Base-by-base conservation (phyloP, 345 rosid genomes). In the Eucalyptus cloeziana region DNA sequence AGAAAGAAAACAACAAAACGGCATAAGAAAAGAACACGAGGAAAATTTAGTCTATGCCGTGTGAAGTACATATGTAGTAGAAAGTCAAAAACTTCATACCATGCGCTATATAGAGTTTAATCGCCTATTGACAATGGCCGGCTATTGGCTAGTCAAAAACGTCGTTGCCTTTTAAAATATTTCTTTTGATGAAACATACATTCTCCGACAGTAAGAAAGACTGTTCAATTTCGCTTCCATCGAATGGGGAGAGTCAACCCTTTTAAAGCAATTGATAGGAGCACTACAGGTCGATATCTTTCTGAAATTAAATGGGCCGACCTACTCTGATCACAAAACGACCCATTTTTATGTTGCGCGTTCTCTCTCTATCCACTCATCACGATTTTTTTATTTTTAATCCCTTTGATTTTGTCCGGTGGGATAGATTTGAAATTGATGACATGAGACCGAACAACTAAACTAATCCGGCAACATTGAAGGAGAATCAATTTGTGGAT, bases 201-300 rank as follows among this genome's bases (percentile, higher is more conserved):
- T 60, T 56, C 13, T 12, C 16, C 0, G 5, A 12, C 1, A 3
- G 4, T 60, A 11, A 60, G 15, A 5, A 60, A 60, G 31, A 6
- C 4, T 12, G 0, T 58, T 5, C 12, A 58, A 21, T 54, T 24
- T 1, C 0, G 0, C 62, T 9, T 24, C 13, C 0, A 56, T 60
- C 31, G 2, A 1, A 3, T 12, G 67, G 31, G 67, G 2, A 27
- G 31, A 60, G 2, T 60, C 31, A 0, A 25, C 67, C 67, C 15
- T 60, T 56, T 62, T 30, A 30, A 62, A 62, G 33, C 33, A 15
- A 30, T 30, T 0, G 1, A 67, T n/a, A 67, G 76, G 5, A 15
- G 80, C 13, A 69, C 44, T 17, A 9, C 10, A 2, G 3, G 1
- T 17, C 3, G 7, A 17, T 69, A 5, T 33, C 7, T 33, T 71